Conservation (phyloP, 495 filamentous ascomycete species). For the Amorphotheca resinae region DNA sequence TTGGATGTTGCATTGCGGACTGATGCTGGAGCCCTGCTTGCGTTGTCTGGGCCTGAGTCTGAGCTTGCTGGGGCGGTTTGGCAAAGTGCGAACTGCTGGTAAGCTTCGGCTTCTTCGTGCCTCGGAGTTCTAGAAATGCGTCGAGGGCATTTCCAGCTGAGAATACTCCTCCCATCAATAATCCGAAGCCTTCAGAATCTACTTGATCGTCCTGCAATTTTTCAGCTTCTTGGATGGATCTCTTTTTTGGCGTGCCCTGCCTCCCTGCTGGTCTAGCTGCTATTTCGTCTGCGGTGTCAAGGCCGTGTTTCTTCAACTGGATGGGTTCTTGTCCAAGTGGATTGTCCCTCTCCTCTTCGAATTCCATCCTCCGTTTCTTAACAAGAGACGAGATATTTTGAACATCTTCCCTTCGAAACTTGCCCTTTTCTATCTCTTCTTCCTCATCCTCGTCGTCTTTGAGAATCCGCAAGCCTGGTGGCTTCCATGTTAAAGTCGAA, state of each 20-base stretch:
- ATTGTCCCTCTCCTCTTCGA: conserved; percentile 2
- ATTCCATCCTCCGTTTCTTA: conserved; percentile 15
- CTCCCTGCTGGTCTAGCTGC: neutral
- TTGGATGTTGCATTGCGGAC: neutral
- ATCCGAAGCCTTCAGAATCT: neutral
- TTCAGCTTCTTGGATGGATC: neutral
- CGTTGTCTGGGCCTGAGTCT: neutral
- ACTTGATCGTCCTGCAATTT: neutral
- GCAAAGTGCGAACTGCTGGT: conserved; percentile 19
- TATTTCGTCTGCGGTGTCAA: neutral
- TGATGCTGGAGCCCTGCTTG: neutral
- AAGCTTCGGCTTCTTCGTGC: conserved; percentile 23
- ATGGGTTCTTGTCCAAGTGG: neutral
- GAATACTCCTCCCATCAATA: conserved; percentile 11
- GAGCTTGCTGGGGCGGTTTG: neutral
- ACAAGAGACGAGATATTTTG: conserved; percentile 11
- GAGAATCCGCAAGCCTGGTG: conserved; percentile 38
- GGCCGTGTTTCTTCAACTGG: too few relatives aligned
- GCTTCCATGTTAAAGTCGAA: conserved; percentile 31
- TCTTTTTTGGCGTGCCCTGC: conserved; percentile 1
- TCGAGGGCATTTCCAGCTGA: conserved; percentile 27
- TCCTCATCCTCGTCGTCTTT: conserved; percentile 33
- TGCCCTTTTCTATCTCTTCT: conserved; percentile 28
- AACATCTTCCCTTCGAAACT: neutral
- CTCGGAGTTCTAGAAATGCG: conserved; percentile 32